phyloP scores from a whole-genome alignment of 495 filamentous ascomycete species.

The Margaritispora aquatica region DNA sequence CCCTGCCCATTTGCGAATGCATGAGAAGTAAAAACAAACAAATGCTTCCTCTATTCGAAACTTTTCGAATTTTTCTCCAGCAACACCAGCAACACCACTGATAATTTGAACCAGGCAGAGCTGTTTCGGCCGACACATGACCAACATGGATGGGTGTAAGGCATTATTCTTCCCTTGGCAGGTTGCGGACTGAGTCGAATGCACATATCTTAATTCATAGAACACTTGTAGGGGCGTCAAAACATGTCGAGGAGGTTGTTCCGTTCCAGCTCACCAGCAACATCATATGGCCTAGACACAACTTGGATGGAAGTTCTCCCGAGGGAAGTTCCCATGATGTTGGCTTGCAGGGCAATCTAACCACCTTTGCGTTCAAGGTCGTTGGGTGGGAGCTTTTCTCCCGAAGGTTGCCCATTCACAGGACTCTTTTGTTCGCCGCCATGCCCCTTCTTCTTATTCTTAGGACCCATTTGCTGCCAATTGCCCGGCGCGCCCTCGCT shows the following conservation, averaged over 20 bases:
- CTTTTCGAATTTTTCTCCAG: not conserved
- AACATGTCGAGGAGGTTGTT: too few relatives aligned
- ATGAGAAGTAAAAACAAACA: not conserved
- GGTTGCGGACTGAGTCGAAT: too few relatives aligned
- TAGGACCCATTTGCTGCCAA: constrained; percentile 44
- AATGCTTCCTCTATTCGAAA: not conserved
- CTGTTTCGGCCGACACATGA: too few relatives aligned
- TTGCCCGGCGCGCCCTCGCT: constrained; percentile 37
- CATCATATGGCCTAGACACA: not conserved
- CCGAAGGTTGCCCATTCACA: constrained; percentile 29
- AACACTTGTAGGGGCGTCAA: too few relatives aligned
- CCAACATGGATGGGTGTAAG: too few relatives aligned
- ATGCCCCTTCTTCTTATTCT: constrained; percentile 40
- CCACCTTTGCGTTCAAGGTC: constrained; percentile 48
- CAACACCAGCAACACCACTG: not conserved
- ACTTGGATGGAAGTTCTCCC: not conserved
- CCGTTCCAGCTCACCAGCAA: too few relatives aligned
- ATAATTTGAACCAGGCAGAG: not conserved
- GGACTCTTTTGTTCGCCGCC: constrained; percentile 28
- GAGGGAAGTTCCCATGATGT: not conserved
- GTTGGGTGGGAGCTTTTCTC: constrained; percentile 43
- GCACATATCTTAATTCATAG: too few relatives aligned
- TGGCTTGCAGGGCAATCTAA: constrained; percentile 23
- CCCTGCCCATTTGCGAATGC: not conserved
- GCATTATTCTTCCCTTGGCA: too few relatives aligned